Base-by-base conservation (phyloP, 108 stramenopile genomes). In the Aurantiochytrium sp. region DNA sequence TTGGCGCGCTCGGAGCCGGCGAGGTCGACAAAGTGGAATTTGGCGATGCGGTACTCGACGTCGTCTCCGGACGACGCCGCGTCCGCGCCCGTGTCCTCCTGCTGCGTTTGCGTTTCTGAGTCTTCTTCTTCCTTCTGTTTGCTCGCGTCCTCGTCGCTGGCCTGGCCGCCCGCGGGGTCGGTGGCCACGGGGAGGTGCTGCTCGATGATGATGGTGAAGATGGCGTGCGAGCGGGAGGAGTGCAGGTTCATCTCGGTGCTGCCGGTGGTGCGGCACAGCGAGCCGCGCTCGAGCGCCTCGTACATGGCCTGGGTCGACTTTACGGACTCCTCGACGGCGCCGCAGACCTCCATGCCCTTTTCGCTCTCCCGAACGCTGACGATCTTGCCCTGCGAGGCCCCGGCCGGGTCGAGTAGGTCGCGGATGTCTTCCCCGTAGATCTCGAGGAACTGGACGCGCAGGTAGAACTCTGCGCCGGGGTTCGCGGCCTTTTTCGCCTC, bases 1-100 rank as follows among this genome's bases (percentile, higher is more conserved):
- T 97, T 97, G 92, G 97, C 95, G 37, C 98, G 92, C 87, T 98
- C 97, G 87, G 95, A 96, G 10, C 92, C 92, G 24, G 92, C 92
- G 30, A 92, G 88, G 41, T 92, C 92, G 31, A 92, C 92, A 19
- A 92, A 92, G 90, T 92, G 92, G 85, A 92, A 92, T 55, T 92
- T 92, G 30, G 90, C 88, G 15, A 86, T 90, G 3, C 91, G 91
- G 39, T 90, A 90, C 48, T 92, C 91, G 50, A 89, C 53, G 27
- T 91, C 88, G 30, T 89, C 90, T 12, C 92, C 93, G 42, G 87
- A 86, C 22, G 89, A 69, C 52, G 92, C 54, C 48, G 90, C 86
- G 19, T 89, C 89, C 4, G 19, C 3, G 54, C 12, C n/a, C n/a
- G n/a, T n/a, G n/a, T n/a, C n/a, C n/a, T n/a, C n/a, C n/a, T n/a